phyloP scores from a whole-genome alignment of 1,284 basidiomycete genomes.

The Ustilago bromivora region DNA sequence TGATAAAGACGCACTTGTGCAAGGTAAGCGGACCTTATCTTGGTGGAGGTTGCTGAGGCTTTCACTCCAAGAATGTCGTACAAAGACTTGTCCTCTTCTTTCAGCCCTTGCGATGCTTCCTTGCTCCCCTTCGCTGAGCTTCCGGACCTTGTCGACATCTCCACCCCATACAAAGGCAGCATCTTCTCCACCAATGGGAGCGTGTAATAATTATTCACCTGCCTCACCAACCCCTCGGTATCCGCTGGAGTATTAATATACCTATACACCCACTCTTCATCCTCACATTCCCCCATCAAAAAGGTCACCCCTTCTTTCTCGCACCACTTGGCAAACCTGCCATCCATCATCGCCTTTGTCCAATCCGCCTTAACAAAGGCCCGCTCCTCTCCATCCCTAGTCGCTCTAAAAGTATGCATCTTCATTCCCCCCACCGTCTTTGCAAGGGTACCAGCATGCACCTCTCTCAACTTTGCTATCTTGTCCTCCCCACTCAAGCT shows the following conservation, averaged over 20 bases:
- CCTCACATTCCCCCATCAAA: slow-evolving; percentile 44
- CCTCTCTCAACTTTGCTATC: slow-evolving; percentile 27
- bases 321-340: slow-evolving; percentile 42
- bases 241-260: slow-evolving; percentile 47
- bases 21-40: slow-evolving; percentile 48
- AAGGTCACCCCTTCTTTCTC: slow-evolving; percentile 23
- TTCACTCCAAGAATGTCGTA: slow-evolving; percentile 30
- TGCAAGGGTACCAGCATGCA: slow-evolving; percentile 28
- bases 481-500: slow-evolving; percentile 21
- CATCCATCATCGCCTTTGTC: slow-evolving; percentile 46
- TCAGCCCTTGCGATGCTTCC: background rate
- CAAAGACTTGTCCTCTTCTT: slow-evolving; percentile 9
- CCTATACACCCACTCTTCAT: slow-evolving; percentile 49
- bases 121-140: background rate
- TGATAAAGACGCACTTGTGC: slow-evolving; percentile 40
- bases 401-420: slow-evolving; percentile 54
- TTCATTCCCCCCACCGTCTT: slow-evolving; percentile 27
- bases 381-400: slow-evolving; percentile 17
- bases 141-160: background rate
- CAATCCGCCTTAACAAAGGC: slow-evolving; percentile 47
- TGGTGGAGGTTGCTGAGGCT: slow-evolving; percentile 21
- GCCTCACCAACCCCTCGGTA: slow-evolving; percentile 15
- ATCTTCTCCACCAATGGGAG: slow-evolving; percentile 30
- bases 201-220: slow-evolving; percentile 56
- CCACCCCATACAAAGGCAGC: slow-evolving; percentile 32